Base-by-base conservation (phyloP, 441 rosid genomes). In the Cnidoscolus chayamansa region DNA sequence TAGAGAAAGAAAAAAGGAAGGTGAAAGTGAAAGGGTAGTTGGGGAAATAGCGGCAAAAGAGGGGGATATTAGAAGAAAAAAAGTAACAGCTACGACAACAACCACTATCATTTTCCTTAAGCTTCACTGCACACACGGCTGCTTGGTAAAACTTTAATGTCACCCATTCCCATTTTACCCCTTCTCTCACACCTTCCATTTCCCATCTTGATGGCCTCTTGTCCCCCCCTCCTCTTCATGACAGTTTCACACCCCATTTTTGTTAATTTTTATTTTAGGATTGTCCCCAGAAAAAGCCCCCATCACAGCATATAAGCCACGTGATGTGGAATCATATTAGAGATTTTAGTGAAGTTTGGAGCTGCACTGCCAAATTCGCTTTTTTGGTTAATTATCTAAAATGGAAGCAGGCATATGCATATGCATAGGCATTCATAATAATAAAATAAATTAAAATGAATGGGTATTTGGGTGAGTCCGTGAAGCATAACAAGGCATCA, bases 31-130 rank as follows among this genome's bases (percentile, higher is more conserved):
- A 66, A 80, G 69, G 90, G 91, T 70, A 89, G 78, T 84, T 83
- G 77, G 79, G 86, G 87, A 81, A 78, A 71, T 79, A 68, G 73
- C 68, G 56, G 76, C 76, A 67, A 72, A 19, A 57, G 59, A 40
- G 71, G 67, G 45, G 61, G 48, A 40, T 25, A 63, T 47, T 64
- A 72, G 60, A 20, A 62, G 54, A 0, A 20, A 31, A 3, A 43
- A 25, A 74, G 64, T 77, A 86, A 86, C 88, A 59, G 83, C 84
- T 74, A 68, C 58, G 87, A 85, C 89, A 84, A 78, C 88, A 63
- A 82, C 91, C 82, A 76, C 82, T 81, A 78, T 87, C 84, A 80
- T 81, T 87, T 88, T 88, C 88, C 94, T 83, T 90, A 8, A 80
- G 76, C 85, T 85, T 86, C 93, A 89, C 94, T 85, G 61, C 75